A percentile compares a stretch with the other conserved stretches of the same genome.
phyloP scores from a whole-genome alignment of 2,329 filamentous ascomycete species.

The Calonectria montana region DNA sequence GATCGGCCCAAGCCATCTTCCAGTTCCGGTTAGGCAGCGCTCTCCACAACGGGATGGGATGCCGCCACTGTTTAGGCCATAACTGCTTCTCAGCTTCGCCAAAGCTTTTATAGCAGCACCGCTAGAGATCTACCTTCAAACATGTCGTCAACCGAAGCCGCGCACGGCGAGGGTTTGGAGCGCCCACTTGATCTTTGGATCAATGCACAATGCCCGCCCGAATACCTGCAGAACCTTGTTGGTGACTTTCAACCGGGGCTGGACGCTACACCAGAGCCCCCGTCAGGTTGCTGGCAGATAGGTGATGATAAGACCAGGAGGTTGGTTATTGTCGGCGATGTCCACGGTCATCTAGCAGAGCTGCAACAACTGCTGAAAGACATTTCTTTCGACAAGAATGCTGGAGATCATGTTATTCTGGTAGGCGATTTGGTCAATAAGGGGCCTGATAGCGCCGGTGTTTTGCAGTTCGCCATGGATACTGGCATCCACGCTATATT shows the following conservation, averaged over 20 bases:
- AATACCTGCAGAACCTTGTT: not conserved
- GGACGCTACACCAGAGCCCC: not conserved
- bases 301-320: constrained; percentile 15
- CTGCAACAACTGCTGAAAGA: constrained; percentile 73
- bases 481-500: constrained; percentile 80
- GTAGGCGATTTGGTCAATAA: constrained; percentile 84
- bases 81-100: not conserved
- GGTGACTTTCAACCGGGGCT: not conserved
- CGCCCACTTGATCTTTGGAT: constrained; percentile 3
- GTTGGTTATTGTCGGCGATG: constrained; percentile 82
- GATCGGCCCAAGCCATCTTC: not conserved
- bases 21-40: constrained; percentile 12
- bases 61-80: not conserved
- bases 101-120: not conserved
- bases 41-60: not conserved
- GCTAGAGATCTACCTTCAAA: not conserved
- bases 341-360: constrained; percentile 82
- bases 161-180: not conserved
- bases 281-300: not conserved
- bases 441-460: constrained; percentile 82
- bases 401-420: constrained; percentile 75
- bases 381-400: constrained; percentile 64
- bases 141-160: constrained; percentile 1
- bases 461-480: constrained; percentile 78
- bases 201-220: not conserved